Percentiles rank a stretch among this genome's conserved stretches.
Conservation (phyloP, 371 early-diverging fungal genomes). For the Nematocida ausubeli region DNA sequence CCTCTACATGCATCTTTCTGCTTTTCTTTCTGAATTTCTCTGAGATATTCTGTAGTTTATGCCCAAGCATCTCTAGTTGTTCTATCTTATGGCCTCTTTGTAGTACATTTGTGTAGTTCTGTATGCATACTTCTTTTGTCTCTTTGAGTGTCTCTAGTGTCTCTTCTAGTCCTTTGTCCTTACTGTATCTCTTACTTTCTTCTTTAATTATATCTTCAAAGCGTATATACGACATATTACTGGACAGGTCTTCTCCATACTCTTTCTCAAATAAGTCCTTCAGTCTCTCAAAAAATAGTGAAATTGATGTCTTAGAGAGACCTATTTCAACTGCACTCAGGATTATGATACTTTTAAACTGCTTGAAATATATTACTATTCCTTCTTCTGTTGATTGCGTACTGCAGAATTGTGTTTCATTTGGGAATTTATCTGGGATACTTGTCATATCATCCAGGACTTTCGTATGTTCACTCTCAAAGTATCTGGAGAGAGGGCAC, state of each 20-base stretch:
- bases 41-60: conserved; percentile 49
- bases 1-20: conserved; percentile 52
- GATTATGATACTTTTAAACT: conserved; percentile 39
- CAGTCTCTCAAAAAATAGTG: conserved; percentile 49
- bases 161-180: conserved; percentile 53
- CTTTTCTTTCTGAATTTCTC: conserved; percentile 55
- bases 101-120: conserved; percentile 53
- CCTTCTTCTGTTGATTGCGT: conserved; percentile 48
- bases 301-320: conserved; percentile 48
- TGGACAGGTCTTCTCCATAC: conserved; percentile 19
- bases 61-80: conserved; percentile 48
- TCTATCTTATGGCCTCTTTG: conserved; percentile 58
- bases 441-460: conserved; percentile 29
- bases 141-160: conserved; percentile 50
- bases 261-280: conserved; percentile 36
- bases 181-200: conserved; percentile 51
- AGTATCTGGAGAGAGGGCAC: conserved; percentile 44
- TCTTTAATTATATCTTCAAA: conserved; percentile 52
- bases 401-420: conserved; percentile 56
- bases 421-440: conserved; percentile 22
- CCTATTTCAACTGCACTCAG: conserved; percentile 49
- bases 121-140: conserved; percentile 53
- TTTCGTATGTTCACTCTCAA: conserved; percentile 44
- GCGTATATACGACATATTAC: conserved; percentile 24
- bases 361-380: conserved; percentile 46